Conservation (phyloP, 2,329 filamentous ascomycete genomes). For the Aschersonia sp. region DNA sequence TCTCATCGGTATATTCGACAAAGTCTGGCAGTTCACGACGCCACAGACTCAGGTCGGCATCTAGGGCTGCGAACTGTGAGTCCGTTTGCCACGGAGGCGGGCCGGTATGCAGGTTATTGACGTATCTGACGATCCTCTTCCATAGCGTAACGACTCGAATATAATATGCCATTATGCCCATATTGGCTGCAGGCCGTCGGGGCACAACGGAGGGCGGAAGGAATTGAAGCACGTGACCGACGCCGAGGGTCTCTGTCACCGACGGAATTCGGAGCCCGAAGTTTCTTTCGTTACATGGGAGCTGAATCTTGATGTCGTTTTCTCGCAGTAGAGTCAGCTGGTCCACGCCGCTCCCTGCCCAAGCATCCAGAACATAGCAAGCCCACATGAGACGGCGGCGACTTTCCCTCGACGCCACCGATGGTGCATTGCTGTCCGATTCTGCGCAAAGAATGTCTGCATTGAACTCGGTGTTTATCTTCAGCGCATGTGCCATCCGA, state of each 20-base stretch:
- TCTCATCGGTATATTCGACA: conserved; percentile 26
- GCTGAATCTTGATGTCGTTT: conserved; percentile 25
- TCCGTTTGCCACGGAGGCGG: conserved; percentile 27
- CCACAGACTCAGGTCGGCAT: conserved; percentile 25
- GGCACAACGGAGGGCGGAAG: conserved; percentile 23
- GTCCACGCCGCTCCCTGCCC: conserved; percentile 23
- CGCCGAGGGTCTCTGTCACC: conserved; percentile 24
- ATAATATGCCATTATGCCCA: conserved; percentile 29
- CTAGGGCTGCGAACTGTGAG: conserved; percentile 25
- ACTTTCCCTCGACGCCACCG: conserved; percentile 22
- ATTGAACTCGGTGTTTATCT: conserved; percentile 22
- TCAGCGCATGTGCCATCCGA: conserved; percentile 25
- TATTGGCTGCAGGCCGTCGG: conserved; percentile 23
- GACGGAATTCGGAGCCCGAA: conserved; percentile 25
- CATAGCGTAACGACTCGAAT: conserved; percentile 25
- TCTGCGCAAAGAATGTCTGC: conserved; percentile 23
- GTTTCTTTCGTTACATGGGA: conserved; percentile 24
- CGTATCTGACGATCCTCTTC: conserved; percentile 26
- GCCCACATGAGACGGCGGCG: conserved; percentile 26
- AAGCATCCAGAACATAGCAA: conserved; percentile 25
- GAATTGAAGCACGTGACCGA: conserved; percentile 24
- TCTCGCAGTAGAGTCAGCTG: conserved; percentile 23
- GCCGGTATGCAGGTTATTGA: conserved; percentile 23
- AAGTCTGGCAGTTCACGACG: conserved; percentile 26
- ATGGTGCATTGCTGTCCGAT: conserved; percentile 13